A percentile compares a stretch with the other conserved stretches of the same genome.
phyloP scores from a whole-genome alignment of 2,329 filamentous ascomycete species.

The Diaporthe sp. region DNA sequence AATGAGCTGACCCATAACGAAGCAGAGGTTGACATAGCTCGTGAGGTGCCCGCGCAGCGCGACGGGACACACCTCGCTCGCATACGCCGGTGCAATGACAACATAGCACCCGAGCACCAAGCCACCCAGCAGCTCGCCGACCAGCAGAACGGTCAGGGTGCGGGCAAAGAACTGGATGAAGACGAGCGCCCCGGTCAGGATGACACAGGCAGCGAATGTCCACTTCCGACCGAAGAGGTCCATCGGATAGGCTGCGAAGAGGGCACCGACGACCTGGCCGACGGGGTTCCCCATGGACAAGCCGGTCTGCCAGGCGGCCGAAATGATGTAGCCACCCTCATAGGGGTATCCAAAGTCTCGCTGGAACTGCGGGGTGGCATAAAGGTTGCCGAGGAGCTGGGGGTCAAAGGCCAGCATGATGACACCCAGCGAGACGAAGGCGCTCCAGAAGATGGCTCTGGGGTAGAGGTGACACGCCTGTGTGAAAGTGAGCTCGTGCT shows the following conservation, averaged over 20 bases:
- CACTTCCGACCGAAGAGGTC: constrained; percentile 58
- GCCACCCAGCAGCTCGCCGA: constrained; percentile 71
- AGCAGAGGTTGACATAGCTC: constrained; percentile 72
- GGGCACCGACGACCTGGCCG: constrained; percentile 68
- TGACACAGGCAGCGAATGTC: constrained; percentile 59
- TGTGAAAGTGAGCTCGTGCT: constrained; percentile 55
- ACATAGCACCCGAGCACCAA: constrained; percentile 73
- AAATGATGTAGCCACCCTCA: constrained; percentile 55
- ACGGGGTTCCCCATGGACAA: constrained; percentile 67
- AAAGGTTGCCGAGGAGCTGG: constrained; percentile 73
- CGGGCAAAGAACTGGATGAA: constrained; percentile 75
- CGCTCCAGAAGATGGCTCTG: constrained; percentile 65
- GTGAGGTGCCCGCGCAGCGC: constrained; percentile 69
- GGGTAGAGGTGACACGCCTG: constrained; percentile 59
- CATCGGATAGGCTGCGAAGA: constrained; percentile 62
- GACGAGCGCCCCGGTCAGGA: constrained; percentile 63
- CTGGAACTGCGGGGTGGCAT: constrained; percentile 70
- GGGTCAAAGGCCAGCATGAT: constrained; percentile 75
- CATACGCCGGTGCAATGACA: constrained; percentile 70
- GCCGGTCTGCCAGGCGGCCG: constrained; percentile 60
- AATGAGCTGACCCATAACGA: constrained; percentile 72
- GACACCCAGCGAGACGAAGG: constrained; percentile 70
- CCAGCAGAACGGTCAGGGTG: constrained; percentile 66
- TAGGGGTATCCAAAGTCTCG: constrained; percentile 66
- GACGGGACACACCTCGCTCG: constrained; percentile 71